These are phyloP conservation scores for Stenogyne calaminthoides DNA, from an alignment of 305 asterid species.

Conservation along the genomic window DNA sequence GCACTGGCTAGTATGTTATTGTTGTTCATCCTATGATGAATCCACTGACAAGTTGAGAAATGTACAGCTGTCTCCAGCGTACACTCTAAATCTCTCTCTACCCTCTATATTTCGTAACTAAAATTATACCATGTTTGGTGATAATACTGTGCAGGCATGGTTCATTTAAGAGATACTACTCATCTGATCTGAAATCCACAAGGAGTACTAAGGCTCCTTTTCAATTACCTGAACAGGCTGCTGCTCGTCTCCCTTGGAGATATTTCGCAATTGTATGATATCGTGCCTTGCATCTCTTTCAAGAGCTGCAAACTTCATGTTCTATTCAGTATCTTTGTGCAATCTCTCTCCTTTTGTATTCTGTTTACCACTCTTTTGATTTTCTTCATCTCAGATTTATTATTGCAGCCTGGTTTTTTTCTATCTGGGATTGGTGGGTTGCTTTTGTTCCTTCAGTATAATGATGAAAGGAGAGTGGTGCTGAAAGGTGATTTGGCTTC, in stretches of 20 bases:
- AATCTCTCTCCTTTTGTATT: constrained; percentile 19
- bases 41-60: neutral
- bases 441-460: constrained; percentile 59
- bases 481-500: constrained; percentile 63
- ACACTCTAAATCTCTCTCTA: neutral
- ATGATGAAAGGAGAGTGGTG: constrained; percentile 86
- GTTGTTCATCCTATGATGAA: constrained; percentile 12
- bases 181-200: constrained; percentile 45
- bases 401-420: constrained; percentile 79
- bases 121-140: constrained; percentile 17
- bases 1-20: constrained; percentile 3
- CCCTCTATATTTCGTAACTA: constrained; percentile 6
- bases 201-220: constrained; percentile 34
- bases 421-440: constrained; percentile 81
- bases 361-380: constrained; percentile 28
- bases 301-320: constrained; percentile 25
- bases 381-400: constrained; percentile 48
- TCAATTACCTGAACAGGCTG: constrained; percentile 35
- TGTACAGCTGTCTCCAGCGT: constrained; percentile 2
- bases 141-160: constrained; percentile 37
- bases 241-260: constrained; percentile 44
- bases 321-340: constrained; percentile 18
- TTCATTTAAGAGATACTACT: constrained; percentile 43
- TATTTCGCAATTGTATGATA: constrained; percentile 55
- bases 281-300: constrained; percentile 25